phyloP scores from a whole-genome alignment of 1,284 basidiomycete genomes.

The Dichomitus squalens region DNA sequence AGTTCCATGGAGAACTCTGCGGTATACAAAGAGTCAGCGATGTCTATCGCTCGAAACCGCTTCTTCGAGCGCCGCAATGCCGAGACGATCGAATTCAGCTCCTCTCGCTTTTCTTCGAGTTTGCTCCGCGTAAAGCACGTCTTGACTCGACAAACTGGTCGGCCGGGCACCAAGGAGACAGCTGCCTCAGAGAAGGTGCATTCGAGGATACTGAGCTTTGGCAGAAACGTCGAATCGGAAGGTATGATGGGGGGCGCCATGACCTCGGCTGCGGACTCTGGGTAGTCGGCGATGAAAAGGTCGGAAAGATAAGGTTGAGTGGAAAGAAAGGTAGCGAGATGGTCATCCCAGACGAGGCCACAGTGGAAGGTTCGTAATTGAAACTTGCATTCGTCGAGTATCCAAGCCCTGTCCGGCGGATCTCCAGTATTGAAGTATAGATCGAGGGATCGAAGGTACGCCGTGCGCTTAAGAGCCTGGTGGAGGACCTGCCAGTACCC shows the following conservation, averaged over 20 bases:
- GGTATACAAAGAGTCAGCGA: slow-evolving; percentile 60
- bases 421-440: slow-evolving; percentile 47
- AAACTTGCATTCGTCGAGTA: slow-evolving; percentile 50
- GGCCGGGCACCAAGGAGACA: slow-evolving; percentile 50
- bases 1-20: slow-evolving; percentile 55
- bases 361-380: slow-evolving; percentile 60
- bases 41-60: slow-evolving; percentile 52
- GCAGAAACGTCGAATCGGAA: slow-evolving; percentile 42
- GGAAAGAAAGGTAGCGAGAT: slow-evolving; percentile 57
- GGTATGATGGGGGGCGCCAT: slow-evolving; percentile 17
- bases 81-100: slow-evolving; percentile 49
- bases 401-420: slow-evolving; percentile 52
- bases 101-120: slow-evolving; percentile 48
- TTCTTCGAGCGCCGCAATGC: slow-evolving; percentile 46
- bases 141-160: slow-evolving; percentile 62
- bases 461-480: slow-evolving; percentile 46
- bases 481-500: slow-evolving; percentile 54
- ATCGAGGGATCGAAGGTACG: slow-evolving; percentile 51
- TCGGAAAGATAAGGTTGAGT: slow-evolving; percentile 52
- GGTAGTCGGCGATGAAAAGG: slow-evolving; percentile 62
- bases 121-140: slow-evolving; percentile 66
- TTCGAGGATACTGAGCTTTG: slow-evolving; percentile 53
- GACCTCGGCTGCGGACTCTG: slow-evolving; percentile 29
- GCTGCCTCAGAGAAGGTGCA: slow-evolving; percentile 70
- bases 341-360: slow-evolving; percentile 62